Evolutionary conservation across 352 stramenopile genomes (phyloP), one percentile per base, ranked within the genome.

Genomic region (Plasmopara halstedii): DNA sequence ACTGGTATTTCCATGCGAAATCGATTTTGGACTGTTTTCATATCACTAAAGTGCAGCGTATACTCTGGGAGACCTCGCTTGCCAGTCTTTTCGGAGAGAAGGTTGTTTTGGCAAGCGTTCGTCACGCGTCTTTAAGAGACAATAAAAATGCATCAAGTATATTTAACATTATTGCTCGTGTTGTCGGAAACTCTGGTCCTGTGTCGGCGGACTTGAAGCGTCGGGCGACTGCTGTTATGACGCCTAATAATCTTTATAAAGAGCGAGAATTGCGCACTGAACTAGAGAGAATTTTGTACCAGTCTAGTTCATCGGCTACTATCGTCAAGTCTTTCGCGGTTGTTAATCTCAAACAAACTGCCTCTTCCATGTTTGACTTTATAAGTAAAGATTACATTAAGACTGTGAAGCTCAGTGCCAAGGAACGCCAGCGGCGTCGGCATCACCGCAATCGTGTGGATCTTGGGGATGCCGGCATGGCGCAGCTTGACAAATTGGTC

Each of bases 11-110:
- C 53, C 65, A 83, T 47, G 82, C 73, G 35, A 62, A 69, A 19
- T 53, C 55, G 1, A 71, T 86, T 13, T 46, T 88, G 38, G 69
- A 85, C 44, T 54, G 64, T 7, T 80, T 80, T 50, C 83, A 84
- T 42, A 56, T 84, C 17, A 76, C 66, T 15, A 74, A 75, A 46
- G 58, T 89, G 41, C 74, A 85, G 55, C 71, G 70, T n/a, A 53
- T 89, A 36, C 68, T 83, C 32, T 89, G 77, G 77, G 70, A 86
- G 48, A 74, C 67, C 1, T 89, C 77, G 19, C 54, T 89, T 19
- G 57, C 63, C 20, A 85, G 70, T 54, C 37, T 89, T 2, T 87
- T 85, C 42, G 77, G 77, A 34, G 73, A 69, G 13, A 66, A 73
- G 37, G 72, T 70, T 29, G 70, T 85, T 21, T 51, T 88, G 42